Evolutionary conservation across 305 asterid species (phyloP).

Genomic region (Fraxinus angustifolia): DNA sequence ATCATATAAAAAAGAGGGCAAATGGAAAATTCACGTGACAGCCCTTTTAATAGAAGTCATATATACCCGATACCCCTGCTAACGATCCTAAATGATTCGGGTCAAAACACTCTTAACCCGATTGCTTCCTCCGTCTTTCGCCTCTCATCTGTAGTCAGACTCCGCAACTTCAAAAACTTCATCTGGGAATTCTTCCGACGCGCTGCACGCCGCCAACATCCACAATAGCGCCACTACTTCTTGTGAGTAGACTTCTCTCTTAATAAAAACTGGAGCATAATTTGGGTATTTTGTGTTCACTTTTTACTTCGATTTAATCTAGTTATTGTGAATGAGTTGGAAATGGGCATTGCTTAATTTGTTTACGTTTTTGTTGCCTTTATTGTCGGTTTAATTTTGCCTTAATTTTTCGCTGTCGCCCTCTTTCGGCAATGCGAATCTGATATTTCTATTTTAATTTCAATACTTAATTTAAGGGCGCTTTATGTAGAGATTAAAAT

Average conservation of each 20-base stretch:
- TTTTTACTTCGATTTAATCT: not conserved
- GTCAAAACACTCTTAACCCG: constrained; percentile 16
- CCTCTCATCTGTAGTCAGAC: not conserved
- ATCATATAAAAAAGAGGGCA: too few species aligned
- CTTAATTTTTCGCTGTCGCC: not conserved
- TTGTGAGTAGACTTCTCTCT: constrained; percentile 2
- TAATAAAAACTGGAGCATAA: not conserved
- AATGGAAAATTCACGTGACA: too few species aligned
- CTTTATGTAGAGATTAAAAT: too few species aligned
- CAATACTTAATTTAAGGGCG: not conserved
- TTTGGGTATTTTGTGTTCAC: not conserved
- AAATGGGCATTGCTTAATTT: constrained; percentile 11
- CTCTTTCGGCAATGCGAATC: not conserved
- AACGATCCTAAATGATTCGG: not conserved
- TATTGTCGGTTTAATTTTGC: constrained; percentile 3
- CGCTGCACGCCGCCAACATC: constrained; percentile 17
- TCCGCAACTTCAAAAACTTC: constrained; percentile 8
- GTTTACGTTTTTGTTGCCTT: not conserved
- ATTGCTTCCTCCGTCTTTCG: not conserved
- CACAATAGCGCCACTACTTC: not conserved
- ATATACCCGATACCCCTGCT: not conserved
- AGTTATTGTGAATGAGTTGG: not conserved
- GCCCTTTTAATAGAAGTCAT: too few species aligned
- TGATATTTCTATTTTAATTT: constrained; percentile 2
- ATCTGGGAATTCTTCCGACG: constrained; percentile 11